These are phyloP conservation scores for Quercus phellos DNA, from an alignment of 331 rosid genomes.

Conservation along the genomic window DNA sequence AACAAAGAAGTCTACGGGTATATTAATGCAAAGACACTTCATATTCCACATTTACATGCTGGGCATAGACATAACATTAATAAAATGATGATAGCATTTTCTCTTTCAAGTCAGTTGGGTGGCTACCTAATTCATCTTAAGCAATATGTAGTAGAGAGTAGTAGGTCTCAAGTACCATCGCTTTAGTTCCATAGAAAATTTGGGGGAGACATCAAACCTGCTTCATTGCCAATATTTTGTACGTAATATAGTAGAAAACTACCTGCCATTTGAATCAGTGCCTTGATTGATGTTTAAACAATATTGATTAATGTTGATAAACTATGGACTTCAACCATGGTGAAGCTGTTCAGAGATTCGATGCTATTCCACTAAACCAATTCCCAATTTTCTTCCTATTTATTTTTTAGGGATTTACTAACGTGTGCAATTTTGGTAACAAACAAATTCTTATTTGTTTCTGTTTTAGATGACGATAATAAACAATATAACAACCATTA, in stretches of 20 bases:
- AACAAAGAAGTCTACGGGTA: neutral
- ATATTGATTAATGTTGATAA: neutral
- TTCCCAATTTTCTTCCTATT: no score
- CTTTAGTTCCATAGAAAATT: neutral
- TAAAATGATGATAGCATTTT: neutral
- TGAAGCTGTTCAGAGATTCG: no score
- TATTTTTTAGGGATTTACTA: no score
- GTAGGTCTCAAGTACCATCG: neutral
- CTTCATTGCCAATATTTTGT: slow-evolving; percentile 20
- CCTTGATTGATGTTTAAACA: slow-evolving; percentile 38
- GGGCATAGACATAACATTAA: neutral
- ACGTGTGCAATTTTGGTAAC: no score
- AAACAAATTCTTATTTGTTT: no score
- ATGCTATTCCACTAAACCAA: no score
- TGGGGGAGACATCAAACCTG: slow-evolving; percentile 35
- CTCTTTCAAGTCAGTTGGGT: slow-evolving; percentile 27
- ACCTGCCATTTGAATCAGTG: slow-evolving; percentile 15
- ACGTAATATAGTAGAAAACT: neutral
- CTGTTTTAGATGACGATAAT: no score
- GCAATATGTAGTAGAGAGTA: neutral
- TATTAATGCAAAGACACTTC: neutral
- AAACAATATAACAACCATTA: no score
- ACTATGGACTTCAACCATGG: neutral
- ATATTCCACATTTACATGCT: no score
- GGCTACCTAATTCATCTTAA: slow-evolving; percentile 42